A percentile compares a stretch with the other conserved stretches of the same genome.
phyloP scores from a whole-genome alignment of 2,329 filamentous ascomycete species.

The Aspergillus aculeatinus region DNA sequence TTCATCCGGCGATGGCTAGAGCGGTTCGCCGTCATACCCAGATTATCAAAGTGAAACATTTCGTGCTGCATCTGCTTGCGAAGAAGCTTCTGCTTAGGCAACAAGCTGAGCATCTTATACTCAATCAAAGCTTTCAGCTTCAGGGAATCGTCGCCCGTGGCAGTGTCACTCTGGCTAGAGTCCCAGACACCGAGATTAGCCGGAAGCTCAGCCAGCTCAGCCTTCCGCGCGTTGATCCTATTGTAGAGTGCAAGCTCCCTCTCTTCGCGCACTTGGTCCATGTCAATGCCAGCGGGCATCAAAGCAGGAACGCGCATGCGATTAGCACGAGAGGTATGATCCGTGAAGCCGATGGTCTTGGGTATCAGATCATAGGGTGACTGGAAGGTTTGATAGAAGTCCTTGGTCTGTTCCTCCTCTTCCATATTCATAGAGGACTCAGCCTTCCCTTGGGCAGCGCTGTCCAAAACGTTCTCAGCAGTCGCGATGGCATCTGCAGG shows the following conservation, averaged over 20 bases:
- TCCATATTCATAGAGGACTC: slow-evolving; percentile 32
- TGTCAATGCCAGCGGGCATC: slow-evolving; percentile 83
- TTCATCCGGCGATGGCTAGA: slow-evolving; percentile 89
- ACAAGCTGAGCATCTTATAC: slow-evolving; percentile 85
- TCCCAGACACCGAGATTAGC: slow-evolving; percentile 89
- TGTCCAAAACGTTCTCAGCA: slow-evolving; percentile 39
- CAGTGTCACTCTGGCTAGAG: slow-evolving; percentile 64
- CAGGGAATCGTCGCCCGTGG: slow-evolving; percentile 72
- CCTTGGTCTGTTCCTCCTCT: slow-evolving; percentile 32
- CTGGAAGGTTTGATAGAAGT: slow-evolving; percentile 69
- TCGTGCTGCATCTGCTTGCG: slow-evolving; percentile 84
- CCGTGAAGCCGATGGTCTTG: slow-evolving; percentile 70
- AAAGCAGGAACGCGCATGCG: slow-evolving; percentile 81
- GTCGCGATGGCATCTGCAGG: slow-evolving; percentile 35
- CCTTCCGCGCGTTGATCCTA: slow-evolving; percentile 78
- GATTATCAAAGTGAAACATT: slow-evolving; percentile 93
- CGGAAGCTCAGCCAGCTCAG: slow-evolving; percentile 78
- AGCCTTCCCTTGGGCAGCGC: slow-evolving; percentile 36
- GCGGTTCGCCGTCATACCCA: slow-evolving; percentile 95
- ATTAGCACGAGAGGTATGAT: slow-evolving; percentile 73
- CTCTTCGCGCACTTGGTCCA: slow-evolving; percentile 81
- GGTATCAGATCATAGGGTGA: slow-evolving; percentile 64
- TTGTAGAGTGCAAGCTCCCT: slow-evolving; percentile 88
- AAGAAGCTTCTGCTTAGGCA: slow-evolving; percentile 82
- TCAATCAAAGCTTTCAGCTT: slow-evolving; percentile 92